phyloP scores from a whole-genome alignment of 1,284 basidiomycete genomes.

The Cerrena zonata region DNA sequence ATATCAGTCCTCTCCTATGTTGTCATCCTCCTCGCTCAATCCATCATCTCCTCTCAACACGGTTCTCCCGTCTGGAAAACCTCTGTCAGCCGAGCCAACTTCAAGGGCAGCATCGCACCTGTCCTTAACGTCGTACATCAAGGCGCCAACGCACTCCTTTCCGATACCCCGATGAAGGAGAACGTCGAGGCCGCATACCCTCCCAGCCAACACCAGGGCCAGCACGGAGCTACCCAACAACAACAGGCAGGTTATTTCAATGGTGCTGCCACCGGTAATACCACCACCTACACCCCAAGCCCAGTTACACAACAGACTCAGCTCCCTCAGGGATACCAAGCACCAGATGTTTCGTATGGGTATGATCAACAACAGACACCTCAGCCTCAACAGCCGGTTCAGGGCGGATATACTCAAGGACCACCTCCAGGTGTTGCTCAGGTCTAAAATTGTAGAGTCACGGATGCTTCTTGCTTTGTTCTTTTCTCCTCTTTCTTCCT shows the following conservation, averaged over 20 bases:
- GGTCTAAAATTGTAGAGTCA: too few species aligned
- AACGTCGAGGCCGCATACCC: background rate
- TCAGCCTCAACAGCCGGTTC: background rate
- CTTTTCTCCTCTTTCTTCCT: too few species aligned
- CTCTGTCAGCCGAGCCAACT: slow-evolving; percentile 10
- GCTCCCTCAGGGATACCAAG: background rate
- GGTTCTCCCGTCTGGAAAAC: slow-evolving; percentile 11
- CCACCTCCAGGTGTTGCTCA: background rate
- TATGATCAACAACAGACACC: background rate
- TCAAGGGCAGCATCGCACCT: slow-evolving; percentile 1
- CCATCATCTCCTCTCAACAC: slow-evolving; percentile 7
- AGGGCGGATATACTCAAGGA: background rate
- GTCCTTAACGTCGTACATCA: background rate
- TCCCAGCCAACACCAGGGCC: background rate
- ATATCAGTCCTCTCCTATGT: slow-evolving; percentile 9
- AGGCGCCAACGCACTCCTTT: background rate
- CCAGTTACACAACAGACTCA: background rate
- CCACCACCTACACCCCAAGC: background rate
- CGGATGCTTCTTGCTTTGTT: too few species aligned
- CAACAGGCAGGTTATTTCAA: background rate
- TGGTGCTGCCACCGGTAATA: background rate
- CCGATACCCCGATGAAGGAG: background rate
- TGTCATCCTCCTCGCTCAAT: slow-evolving; percentile 6
- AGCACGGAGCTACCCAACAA: background rate
- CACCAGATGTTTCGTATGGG: background rate